Percentiles rank a stretch among this genome's conserved stretches.
Evolutionary conservation across 2,329 filamentous ascomycete species (phyloP).

Genomic region (Colletotrichum sp.): DNA sequence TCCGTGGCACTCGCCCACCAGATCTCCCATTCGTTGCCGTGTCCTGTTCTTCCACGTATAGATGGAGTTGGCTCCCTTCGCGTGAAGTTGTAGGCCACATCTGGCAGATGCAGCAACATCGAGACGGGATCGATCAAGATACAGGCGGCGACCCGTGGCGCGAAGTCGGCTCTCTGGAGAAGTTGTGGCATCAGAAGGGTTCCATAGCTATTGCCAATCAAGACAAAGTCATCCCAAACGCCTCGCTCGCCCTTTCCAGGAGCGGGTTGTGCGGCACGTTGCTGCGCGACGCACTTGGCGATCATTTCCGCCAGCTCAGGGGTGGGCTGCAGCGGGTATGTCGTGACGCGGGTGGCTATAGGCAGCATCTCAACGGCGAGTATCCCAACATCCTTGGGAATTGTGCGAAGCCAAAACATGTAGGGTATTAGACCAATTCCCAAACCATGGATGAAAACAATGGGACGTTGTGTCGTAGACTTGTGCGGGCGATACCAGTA

Average conservation of each 20-base stretch:
- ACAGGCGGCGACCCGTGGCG: conserved; percentile 45
- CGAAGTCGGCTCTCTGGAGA: conserved; percentile 45
- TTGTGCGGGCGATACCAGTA: conserved; percentile 69
- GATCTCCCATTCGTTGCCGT: conserved; percentile 71
- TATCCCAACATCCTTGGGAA: conserved; percentile 56
- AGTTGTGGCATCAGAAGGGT: conserved; percentile 61
- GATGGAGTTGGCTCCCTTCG: conserved; percentile 42
- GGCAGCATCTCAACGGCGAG: conserved; percentile 64
- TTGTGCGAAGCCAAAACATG: conserved; percentile 48
- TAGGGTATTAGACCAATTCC: conserved; percentile 60
- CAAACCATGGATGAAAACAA: conserved; percentile 69
- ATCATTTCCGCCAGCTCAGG: conserved; percentile 2
- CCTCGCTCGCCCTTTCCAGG: background rate
- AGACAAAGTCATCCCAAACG: conserved; percentile 54
- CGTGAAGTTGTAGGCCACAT: conserved; percentile 67
- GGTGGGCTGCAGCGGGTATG: conserved; percentile 42
- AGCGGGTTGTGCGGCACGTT: background rate
- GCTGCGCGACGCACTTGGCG: conserved; percentile 11
- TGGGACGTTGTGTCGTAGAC: conserved; percentile 57
- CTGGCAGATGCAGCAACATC: conserved; percentile 63
- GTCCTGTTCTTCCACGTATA: conserved; percentile 24
- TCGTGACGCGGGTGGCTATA: conserved; percentile 61
- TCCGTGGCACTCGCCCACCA: conserved; percentile 77
- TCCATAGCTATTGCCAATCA: conserved; percentile 64
- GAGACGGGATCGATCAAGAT: conserved; percentile 66